phyloP scores from a whole-genome alignment of 495 filamentous ascomycete genomes.

The Darksidea phi region DNA sequence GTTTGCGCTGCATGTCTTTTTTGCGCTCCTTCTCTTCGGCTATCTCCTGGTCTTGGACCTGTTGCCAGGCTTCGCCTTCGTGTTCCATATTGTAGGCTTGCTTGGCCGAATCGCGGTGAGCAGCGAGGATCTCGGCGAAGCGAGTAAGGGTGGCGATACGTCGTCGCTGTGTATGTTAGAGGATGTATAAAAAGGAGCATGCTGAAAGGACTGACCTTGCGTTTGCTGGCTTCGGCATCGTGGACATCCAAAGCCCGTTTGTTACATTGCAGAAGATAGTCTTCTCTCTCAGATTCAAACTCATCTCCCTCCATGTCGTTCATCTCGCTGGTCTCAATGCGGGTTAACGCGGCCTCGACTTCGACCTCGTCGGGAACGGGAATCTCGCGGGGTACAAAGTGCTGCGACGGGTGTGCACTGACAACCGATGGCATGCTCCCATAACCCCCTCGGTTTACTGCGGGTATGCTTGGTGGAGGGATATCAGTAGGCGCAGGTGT shows the following conservation, averaged over 20 bases:
- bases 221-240: conserved; percentile 29
- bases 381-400: conserved; percentile 44
- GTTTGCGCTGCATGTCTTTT: conserved; percentile 98
- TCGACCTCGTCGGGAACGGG: conserved; percentile 58
- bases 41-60: conserved; percentile 85
- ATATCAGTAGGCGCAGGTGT: conserved; percentile 41
- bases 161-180: conserved; percentile 51
- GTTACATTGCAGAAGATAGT: conserved; percentile 52
- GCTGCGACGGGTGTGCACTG: conserved; percentile 47
- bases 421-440: conserved; percentile 27
- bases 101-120: conserved; percentile 53
- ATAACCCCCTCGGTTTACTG: conserved; percentile 8
- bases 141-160: conserved; percentile 52
- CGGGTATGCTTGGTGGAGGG: conserved; percentile 7
- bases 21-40: conserved; percentile 97
- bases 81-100: conserved; percentile 56
- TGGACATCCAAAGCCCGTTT: conserved; percentile 53
- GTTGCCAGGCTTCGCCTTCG: conserved; percentile 69
- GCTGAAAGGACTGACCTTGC: conserved; percentile 35
- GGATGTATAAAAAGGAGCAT: not conserved
- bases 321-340: conserved; percentile 65
- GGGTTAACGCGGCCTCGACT: conserved; percentile 61
- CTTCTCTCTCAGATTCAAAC: conserved; percentile 57
- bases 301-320: conserved; percentile 66
- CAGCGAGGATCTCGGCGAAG: conserved; percentile 54